Evolutionary conservation across 2,329 filamentous ascomycete genomes (phyloP), one percentile per base, ranked within the genome.

Genomic region (Fusarium sp.): DNA sequence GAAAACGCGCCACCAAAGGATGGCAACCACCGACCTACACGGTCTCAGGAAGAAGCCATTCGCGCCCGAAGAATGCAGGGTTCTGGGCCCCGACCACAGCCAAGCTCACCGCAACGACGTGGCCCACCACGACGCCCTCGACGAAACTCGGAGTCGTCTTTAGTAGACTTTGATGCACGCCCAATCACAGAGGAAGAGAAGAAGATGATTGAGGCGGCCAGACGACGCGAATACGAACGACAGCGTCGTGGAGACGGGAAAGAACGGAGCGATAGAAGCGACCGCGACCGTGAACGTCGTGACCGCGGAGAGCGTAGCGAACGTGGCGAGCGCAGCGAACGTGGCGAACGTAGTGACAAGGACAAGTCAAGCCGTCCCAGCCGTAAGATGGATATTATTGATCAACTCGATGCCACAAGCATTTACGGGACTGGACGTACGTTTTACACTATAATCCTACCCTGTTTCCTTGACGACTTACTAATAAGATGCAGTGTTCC

Each of bases 321-420:
- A n/a, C 67, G 69, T 22, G 76, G 79, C 61, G n/a, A n/a, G n/a
- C n/a, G n/a, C n/a, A n/a, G n/a, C 20, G 22, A 22, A 5, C 22
- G 22, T 84, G 84, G 10, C 10, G 74, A 75, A 19, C 67, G 69
- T 25, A 76, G 78, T 59, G 84, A 84, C 61, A 84, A 81, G 70
- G 83, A 85, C 73, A 83, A 82, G 69, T 73, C 79, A 13, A 84
- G 84, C 59, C 79, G 80, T 48, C 78, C 80, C 14, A 85, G 80
- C 71, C 78, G 82, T 53, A 85, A 84, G 70, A 80, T 98, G 68
- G 96, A 99, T 77, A 87, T 98, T 45, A 98, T 99, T 74, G 96
- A 99, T 81, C 95, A 97, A 78, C 84, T 99, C 69, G 96, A 98
- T 82, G 94, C 96, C 66, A 97, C 94, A 6, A 94, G 94, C 78